Percentiles rank a stretch among this genome's conserved stretches.
Conservation (phyloP, 2,329 filamentous ascomycete genomes). For the Colletotrichum sp. region DNA sequence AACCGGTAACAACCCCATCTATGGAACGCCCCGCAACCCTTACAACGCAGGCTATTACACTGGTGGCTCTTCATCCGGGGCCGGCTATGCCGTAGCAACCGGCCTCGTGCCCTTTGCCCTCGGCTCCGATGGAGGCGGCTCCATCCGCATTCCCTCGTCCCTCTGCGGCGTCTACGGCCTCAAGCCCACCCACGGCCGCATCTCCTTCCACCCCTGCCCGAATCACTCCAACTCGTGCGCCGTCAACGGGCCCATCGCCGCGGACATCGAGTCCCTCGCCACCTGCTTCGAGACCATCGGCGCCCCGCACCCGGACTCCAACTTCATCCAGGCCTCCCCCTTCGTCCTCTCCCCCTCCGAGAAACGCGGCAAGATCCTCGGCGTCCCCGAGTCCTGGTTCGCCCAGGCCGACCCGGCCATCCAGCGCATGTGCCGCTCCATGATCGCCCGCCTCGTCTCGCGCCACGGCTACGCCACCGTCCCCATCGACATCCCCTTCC, state of each 20-base stretch:
- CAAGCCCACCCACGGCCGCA: constrained; percentile 71
- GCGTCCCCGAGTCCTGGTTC: constrained; percentile 71
- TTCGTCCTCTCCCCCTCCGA: constrained; percentile 28
- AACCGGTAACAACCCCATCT: constrained; percentile 75
- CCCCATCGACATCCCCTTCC: constrained; percentile 61
- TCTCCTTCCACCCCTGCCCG: constrained; percentile 65
- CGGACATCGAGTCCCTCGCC: constrained; percentile 70
- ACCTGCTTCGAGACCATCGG: constrained; percentile 69
- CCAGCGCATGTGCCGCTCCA: constrained; percentile 42
- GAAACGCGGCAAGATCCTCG: constrained; percentile 55
- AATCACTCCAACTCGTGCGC: constrained; percentile 66
- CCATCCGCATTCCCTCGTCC: constrained; percentile 73
- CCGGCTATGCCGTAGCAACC: constrained; percentile 71
- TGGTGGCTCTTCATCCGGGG: constrained; percentile 78
- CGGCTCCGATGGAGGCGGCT: constrained; percentile 76
- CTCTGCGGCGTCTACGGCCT: constrained; percentile 79
- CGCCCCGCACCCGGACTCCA: constrained; percentile 62
- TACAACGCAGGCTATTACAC: constrained; percentile 76
- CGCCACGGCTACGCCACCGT: constrained; percentile 58
- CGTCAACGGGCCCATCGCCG: constrained; percentile 71
- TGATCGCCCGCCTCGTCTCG: constrained; percentile 57
- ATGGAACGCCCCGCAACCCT: constrained; percentile 78
- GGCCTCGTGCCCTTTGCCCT: constrained; percentile 75
- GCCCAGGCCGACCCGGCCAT: constrained; percentile 45
- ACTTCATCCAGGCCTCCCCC: constrained; percentile 50